Percentiles rank a stretch among this genome's conserved stretches.
Conservation (phyloP, 2,329 filamentous ascomycete species). For the Sporothrix variecibatus region DNA sequence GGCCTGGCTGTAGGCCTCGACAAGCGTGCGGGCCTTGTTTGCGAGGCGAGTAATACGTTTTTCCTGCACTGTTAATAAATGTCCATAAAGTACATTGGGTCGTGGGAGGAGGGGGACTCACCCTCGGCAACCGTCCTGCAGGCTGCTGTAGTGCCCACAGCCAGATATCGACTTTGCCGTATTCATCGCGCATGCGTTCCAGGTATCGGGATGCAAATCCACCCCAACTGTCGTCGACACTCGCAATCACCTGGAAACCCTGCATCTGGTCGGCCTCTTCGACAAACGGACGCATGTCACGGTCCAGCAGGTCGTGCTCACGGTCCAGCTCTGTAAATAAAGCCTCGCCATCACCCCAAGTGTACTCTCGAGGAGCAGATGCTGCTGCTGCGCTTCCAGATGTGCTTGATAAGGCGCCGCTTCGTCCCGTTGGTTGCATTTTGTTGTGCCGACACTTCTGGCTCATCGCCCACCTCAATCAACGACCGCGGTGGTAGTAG, state of each 20-base stretch:
- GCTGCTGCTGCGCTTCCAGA: neutral
- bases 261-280: constrained; percentile 95
- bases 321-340: constrained; percentile 72
- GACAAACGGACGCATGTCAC: constrained; percentile 83
- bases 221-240: constrained; percentile 77
- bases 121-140: constrained; percentile 54
- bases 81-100: neutral
- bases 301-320: constrained; percentile 83
- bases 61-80: constrained; percentile 47
- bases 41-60: constrained; percentile 65
- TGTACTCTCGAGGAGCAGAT: neutral
- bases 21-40: constrained; percentile 74
- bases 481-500: constrained; percentile 92
- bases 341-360: constrained; percentile 71
- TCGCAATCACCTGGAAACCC: constrained; percentile 75
- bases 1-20: constrained; percentile 67
- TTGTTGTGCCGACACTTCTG: constrained; percentile 14
- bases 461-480: constrained; percentile 62
- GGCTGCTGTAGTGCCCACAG: constrained; percentile 78
- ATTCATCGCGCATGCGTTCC: constrained; percentile 82
- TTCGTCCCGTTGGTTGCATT: neutral
- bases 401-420: neutral
- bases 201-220: constrained; percentile 73
- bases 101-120: constrained; percentile 37
- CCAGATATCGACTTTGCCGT: constrained; percentile 84